Evolutionary conservation across 352 stramenopile species (phyloP).

Genomic region (Pseudoperonospora humuli): DNA sequence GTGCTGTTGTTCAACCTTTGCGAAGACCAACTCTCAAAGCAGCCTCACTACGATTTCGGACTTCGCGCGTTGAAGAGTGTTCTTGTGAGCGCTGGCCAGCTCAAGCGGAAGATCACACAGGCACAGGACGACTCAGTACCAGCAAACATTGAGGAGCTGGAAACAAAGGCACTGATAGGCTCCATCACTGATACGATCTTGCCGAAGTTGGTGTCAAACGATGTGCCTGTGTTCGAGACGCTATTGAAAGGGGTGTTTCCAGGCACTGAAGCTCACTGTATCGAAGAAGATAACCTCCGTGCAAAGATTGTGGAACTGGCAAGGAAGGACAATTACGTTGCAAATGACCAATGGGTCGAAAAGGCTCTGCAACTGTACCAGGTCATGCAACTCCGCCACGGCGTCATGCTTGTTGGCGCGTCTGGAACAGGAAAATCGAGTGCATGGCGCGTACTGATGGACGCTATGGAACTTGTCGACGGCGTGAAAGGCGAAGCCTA

Average conservation of each 20-base stretch:
- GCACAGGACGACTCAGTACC: constrained; percentile 26
- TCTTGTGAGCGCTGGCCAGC: constrained; percentile 94
- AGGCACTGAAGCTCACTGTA: constrained; percentile 72
- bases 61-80: constrained; percentile 99
- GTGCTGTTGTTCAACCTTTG: constrained; percentile 98
- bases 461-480: constrained; percentile 92
- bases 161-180: constrained; percentile 93
- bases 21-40: constrained; percentile 96
- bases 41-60: constrained; percentile 99
- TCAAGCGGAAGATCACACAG: constrained; percentile 91
- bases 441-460: constrained; percentile 90
- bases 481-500: constrained; percentile 95
- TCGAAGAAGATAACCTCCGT: constrained; percentile 86
- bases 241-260: constrained; percentile 97
- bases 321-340: constrained; percentile 78
- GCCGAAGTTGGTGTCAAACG: constrained; percentile 97
- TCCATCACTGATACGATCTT: constrained; percentile 99
- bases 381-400: constrained; percentile 95
- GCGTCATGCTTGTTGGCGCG: constrained; percentile 98
- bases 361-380: constrained; percentile 99
- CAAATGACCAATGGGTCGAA: constrained; percentile 92
- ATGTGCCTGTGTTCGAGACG: constrained; percentile 94
- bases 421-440: constrained; percentile 95
- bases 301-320: constrained; percentile 90
- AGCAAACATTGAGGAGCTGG: constrained; percentile 61